A percentile compares a stretch with the other conserved stretches of the same genome.
phyloP scores from a whole-genome alignment of 148 eudicot genomes.

The Chenopodium formosanum region DNA sequence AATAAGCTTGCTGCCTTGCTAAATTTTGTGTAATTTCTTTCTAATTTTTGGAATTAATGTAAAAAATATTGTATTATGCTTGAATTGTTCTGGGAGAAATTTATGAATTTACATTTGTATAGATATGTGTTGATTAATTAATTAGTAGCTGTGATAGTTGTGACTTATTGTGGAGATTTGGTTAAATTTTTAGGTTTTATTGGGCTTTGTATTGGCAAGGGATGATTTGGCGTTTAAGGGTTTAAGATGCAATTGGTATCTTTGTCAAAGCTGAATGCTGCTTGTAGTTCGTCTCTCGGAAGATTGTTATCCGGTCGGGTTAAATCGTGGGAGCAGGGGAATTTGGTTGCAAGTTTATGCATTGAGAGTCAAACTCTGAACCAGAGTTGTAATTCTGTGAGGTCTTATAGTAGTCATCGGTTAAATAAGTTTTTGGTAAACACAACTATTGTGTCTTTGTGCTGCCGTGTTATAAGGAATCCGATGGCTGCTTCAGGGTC shows the following conservation, averaged over 20 bases:
- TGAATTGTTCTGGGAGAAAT: not conserved
- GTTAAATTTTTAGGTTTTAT: not conserved
- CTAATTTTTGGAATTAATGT: conserved; percentile 1
- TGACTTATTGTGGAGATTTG: conserved; percentile 13
- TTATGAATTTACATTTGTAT: not conserved
- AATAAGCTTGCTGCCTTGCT: not conserved
- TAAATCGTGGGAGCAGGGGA: conserved; percentile 18
- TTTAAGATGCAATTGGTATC: conserved; percentile 49
- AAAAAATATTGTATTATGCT: not conserved
- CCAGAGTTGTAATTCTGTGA: conserved; percentile 13
- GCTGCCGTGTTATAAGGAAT: conserved; percentile 8
- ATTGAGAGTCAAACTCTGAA: conserved; percentile 2
- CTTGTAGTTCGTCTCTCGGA: conserved; percentile 36
- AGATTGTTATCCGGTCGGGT: conserved; percentile 27
- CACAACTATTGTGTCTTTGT: conserved; percentile 1
- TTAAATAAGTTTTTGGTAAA: conserved; percentile 18
- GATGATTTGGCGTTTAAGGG: conserved; percentile 16
- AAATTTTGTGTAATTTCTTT: not conserved
- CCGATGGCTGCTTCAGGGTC: conserved; percentile 68
- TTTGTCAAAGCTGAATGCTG: conserved; percentile 41
- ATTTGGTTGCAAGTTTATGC: conserved; percentile 11
- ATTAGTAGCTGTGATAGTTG: not conserved
- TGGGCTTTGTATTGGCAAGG: conserved; percentile 17
- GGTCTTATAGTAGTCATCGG: conserved; percentile 15
- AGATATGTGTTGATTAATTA: not conserved